Base-by-base conservation (phyloP, 805 yeast species). In the Pichia phayaonensis region DNA sequence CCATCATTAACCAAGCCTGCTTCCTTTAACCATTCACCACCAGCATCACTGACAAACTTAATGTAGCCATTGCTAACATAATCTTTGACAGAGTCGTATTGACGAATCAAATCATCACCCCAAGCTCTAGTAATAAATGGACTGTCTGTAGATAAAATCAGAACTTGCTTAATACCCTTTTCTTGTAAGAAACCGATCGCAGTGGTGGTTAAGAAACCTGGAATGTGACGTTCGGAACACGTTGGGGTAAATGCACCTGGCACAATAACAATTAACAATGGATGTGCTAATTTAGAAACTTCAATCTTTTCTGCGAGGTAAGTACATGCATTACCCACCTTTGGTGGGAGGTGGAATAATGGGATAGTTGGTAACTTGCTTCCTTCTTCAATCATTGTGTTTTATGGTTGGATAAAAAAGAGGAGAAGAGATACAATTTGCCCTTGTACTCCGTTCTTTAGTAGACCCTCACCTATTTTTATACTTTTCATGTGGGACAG, bases 1-100 rank as follows among this genome's bases (percentile, higher is more conserved):
- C 50, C 48, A 15, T 52, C 52, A 23, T 52, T 52, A 8, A 50
- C 54, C 8, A 55, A 41, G 1, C 55, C 58, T 8, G 46, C 26
- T 2, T 26, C 5, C 13, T 29, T 24, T 12, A 55, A 20, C 52
- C 55, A 53, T 31, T 50, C 40, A 6, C 48, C 58, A 56, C 74
- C 72, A 48, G 86, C 81, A 66, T 86, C 95, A 56, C 81, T 54
- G 11, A 49, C 60, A 61, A 86, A 86, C 59, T 49, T 56, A 23
- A 79, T 63, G 56, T 67, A 56, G 2, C 57, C 60, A 13, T 38
- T 20, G 3, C 16, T 10, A 20, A 50, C 16, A 22, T 44, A 42
- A 2, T 23, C 36, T 13, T 38, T 39, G 24, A 46, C 23, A 10
- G 40, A 49, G 1, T 29, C 41, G 12, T 47, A 31, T 50, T 65